phyloP scores from a whole-genome alignment of 2,329 filamentous ascomycete genomes.

The Diplodia sapinea region DNA sequence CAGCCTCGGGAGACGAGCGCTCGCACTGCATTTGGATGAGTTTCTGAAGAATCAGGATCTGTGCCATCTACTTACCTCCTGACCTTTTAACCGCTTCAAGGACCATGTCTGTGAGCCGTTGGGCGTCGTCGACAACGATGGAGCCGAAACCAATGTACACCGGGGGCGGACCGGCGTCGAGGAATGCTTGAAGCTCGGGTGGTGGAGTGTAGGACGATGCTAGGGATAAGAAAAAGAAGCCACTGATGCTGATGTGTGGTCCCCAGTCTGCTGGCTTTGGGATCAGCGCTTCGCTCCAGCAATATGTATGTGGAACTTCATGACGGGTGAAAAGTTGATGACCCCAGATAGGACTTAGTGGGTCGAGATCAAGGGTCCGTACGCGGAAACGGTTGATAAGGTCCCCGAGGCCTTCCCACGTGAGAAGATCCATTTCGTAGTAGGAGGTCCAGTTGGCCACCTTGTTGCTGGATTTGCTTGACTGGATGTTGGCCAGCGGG shows the following conservation, averaged over 20 bases:
- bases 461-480: conserved; percentile 71
- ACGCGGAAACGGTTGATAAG: conserved; percentile 76
- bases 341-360: conserved; percentile 77
- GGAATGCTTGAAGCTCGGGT: conserved; percentile 53
- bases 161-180: conserved; percentile 57
- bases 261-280: conserved; percentile 74
- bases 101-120: conserved; percentile 72
- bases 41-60: background rate
- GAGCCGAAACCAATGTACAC: conserved; percentile 79
- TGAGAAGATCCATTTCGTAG: conserved; percentile 72
- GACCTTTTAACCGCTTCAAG: conserved; percentile 64
- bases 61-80: background rate
- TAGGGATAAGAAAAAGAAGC: conserved; percentile 78
- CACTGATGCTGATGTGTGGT: conserved; percentile 73
- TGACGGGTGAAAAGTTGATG: conserved; percentile 73
- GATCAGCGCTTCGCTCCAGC: conserved; percentile 65
- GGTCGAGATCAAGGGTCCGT: conserved; percentile 72
- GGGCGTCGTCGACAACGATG: conserved; percentile 75
- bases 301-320: conserved; percentile 76
- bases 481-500: conserved; percentile 76
- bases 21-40: conserved; percentile 66
- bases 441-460: conserved; percentile 80
- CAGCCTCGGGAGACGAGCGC: conserved; percentile 77
- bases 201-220: conserved; percentile 68
- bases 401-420: conserved; percentile 69